Conservation (phyloP, 176 grass and related monocot species). For the Elaeis guineensis region DNA sequence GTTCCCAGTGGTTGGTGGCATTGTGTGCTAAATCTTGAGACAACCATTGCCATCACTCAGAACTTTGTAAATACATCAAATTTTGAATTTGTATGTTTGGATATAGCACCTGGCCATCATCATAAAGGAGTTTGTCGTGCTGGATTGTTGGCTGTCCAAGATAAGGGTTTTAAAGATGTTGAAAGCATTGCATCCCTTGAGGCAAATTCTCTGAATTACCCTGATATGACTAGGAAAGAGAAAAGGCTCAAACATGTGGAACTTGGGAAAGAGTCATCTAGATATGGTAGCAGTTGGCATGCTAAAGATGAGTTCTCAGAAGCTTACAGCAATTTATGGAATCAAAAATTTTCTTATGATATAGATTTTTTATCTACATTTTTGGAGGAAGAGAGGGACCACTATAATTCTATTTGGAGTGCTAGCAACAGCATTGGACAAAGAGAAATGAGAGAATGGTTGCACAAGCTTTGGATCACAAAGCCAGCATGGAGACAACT, state of each 20-base stretch:
- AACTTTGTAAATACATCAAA: slow-evolving; percentile 88
- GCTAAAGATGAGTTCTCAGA: slow-evolving; percentile 35
- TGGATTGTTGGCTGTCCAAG: slow-evolving; percentile 73
- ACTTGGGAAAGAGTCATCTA: slow-evolving; percentile 9
- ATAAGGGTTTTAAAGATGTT: slow-evolving; percentile 27
- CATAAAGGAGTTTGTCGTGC: slow-evolving; percentile 89
- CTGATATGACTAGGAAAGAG: slow-evolving; percentile 43
- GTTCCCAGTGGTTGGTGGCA: slow-evolving; percentile 99
- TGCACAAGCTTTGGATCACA: slow-evolving; percentile 74
- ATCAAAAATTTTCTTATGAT: slow-evolving; percentile 64
- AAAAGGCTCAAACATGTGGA: slow-evolving; percentile 60
- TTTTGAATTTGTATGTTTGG: slow-evolving; percentile 87
- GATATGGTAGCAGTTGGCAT: slow-evolving; percentile 19
- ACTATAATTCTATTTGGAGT: slow-evolving; percentile 85
- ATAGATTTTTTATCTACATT: slow-evolving; percentile 74
- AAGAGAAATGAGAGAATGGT: slow-evolving; percentile 97
- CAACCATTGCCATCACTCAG: slow-evolving; percentile 78
- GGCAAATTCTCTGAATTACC: slow-evolving; percentile 39
- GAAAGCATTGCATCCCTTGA: slow-evolving; percentile 24
- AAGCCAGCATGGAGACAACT: slow-evolving; percentile 71
- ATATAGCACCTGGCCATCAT: slow-evolving; percentile 80
- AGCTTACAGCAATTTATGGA: slow-evolving; percentile 30
- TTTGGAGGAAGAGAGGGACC: slow-evolving; percentile 82
- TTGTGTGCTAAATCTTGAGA: slow-evolving; percentile 96
- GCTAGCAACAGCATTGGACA: slow-evolving; percentile 77